Conservation (phyloP, 2,329 filamentous ascomycete species). For the Hortaea werneckii region DNA sequence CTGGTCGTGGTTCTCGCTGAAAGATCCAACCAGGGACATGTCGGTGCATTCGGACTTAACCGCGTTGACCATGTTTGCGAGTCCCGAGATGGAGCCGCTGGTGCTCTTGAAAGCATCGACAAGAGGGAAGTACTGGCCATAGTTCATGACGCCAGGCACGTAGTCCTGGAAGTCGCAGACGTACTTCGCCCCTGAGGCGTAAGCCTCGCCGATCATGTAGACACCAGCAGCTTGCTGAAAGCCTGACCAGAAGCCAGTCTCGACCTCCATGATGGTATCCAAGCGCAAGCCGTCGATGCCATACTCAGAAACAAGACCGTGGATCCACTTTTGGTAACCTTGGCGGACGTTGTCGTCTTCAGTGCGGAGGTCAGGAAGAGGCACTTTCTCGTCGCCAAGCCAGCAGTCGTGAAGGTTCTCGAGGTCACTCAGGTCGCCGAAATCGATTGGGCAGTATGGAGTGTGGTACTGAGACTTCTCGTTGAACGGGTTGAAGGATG, state of each 20-base stretch:
- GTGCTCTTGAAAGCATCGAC: slow-evolving; percentile 28
- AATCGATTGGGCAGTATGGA: slow-evolving; percentile 47
- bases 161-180: slow-evolving; percentile 35
- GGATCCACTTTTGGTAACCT: slow-evolving; percentile 51
- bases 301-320: slow-evolving; percentile 48
- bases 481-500: slow-evolving; percentile 44
- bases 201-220: slow-evolving; percentile 40
- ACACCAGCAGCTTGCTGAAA: slow-evolving; percentile 21
- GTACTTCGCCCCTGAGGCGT: slow-evolving; percentile 27
- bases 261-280: slow-evolving; percentile 40
- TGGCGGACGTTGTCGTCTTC: slow-evolving; percentile 38
- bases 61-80: slow-evolving; percentile 25
- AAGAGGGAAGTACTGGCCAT: slow-evolving; percentile 33
- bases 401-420: slow-evolving; percentile 39
- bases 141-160: slow-evolving; percentile 39
- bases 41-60: slow-evolving; percentile 29
- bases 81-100: slow-evolving; percentile 27
- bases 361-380: slow-evolving; percentile 54
- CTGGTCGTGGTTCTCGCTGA: slow-evolving; percentile 31
- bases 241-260: slow-evolving; percentile 30
- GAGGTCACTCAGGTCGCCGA: slow-evolving; percentile 29
- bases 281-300: slow-evolving; percentile 47
- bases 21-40: slow-evolving; percentile 28
- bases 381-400: slow-evolving; percentile 44
- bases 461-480: slow-evolving; percentile 51